Percentiles rank a stretch among this genome's conserved stretches.
Conservation (phyloP, 2,329 filamentous ascomycete species). For the Pestalotiopsis sp. region DNA sequence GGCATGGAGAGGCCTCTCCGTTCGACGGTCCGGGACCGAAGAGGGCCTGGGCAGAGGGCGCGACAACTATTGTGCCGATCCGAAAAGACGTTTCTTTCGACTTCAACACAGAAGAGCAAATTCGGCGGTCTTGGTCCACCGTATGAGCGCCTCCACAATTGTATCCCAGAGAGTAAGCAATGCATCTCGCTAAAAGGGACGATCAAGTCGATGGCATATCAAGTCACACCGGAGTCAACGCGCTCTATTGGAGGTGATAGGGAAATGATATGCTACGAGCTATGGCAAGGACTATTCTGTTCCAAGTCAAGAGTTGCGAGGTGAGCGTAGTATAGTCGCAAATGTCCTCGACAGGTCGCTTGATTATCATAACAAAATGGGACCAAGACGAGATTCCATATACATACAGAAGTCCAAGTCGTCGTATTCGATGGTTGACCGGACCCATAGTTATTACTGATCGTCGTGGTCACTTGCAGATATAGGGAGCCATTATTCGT, state of each 20-base stretch:
- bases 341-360: too few relatives aligned
- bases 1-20: not conserved
- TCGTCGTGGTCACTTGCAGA: too few relatives aligned
- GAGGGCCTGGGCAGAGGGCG: not conserved
- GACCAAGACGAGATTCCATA: too few relatives aligned
- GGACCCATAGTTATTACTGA: too few relatives aligned
- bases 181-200: too few relatives aligned
- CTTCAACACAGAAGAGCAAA: not conserved
- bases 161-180: not conserved
- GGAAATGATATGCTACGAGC: not conserved
- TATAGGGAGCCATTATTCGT: too few relatives aligned
- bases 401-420: too few relatives aligned
- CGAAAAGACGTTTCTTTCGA: not conserved
- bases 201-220: not conserved
- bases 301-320: too few relatives aligned
- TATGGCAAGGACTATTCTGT: not conserved
- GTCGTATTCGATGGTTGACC: too few relatives aligned
- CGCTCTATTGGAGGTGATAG: not conserved
- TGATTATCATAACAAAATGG: too few relatives aligned
- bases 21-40: not conserved
- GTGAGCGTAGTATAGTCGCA: too few relatives aligned
- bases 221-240: not conserved
- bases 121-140: not conserved
- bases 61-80: not conserved
- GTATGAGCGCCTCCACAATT: not conserved